phyloP scores from a whole-genome alignment of 2,329 filamentous ascomycete genomes.

The Pseudogymnoascus sp. region DNA sequence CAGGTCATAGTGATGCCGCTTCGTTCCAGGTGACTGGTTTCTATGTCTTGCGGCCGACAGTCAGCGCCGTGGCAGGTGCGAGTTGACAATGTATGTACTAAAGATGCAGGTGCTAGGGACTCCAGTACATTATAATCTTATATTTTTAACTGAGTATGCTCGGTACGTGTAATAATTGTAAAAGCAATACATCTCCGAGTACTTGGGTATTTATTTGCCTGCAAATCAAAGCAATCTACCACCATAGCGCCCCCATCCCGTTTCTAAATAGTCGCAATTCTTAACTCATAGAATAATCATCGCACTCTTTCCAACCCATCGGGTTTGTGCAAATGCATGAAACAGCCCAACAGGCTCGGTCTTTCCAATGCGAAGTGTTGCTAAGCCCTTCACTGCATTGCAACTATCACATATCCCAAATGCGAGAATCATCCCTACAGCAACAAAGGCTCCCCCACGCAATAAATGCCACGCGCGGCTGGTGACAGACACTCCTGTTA shows the following conservation, averaged over 20 bases:
- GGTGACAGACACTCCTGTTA: neutral
- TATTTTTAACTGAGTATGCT: neutral
- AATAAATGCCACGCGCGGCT: neutral
- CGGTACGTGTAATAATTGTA: neutral
- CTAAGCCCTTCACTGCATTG: neutral
- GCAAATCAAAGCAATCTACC: neutral
- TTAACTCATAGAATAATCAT: neutral
- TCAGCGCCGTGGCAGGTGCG: too few species aligned
- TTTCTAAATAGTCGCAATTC: neutral
- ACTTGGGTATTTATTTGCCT: neutral
- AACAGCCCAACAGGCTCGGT: neutral
- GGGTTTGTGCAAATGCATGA: neutral
- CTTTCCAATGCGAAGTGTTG: neutral
- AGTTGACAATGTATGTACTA: too few species aligned
- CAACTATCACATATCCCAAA: neutral
- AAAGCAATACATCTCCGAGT: neutral
- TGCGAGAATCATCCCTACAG: neutral
- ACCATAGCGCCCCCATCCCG: neutral
- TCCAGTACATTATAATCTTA: neutral
- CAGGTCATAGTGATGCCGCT: too few species aligned
- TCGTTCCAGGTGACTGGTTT: too few species aligned
- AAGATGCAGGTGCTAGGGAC: neutral
- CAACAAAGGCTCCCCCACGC: neutral
- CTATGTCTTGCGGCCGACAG: too few species aligned
- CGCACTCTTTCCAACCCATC: neutral